Evolutionary conservation across 371 early-diverging fungal genomes (phyloP), one percentile per base, ranked within the genome.

Genomic region (Mucor circinelloides): DNA sequence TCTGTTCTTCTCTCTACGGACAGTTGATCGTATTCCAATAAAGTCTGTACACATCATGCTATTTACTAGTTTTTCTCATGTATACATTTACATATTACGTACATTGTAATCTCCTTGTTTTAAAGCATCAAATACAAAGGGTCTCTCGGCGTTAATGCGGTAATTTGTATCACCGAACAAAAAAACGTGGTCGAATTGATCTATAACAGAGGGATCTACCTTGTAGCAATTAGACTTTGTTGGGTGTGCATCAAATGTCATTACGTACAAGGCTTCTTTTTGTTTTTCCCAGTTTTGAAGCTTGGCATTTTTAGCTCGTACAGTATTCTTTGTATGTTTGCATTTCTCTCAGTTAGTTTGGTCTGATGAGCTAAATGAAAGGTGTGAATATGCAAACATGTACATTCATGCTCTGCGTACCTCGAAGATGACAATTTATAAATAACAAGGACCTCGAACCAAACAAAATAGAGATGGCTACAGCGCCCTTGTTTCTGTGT

Each of bases 81-180:
- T 25, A 50, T 25, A 40, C 25, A 42, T 2, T 25, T 38, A 30
- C 12, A n/a, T 10, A 46, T 52, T 21, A 46, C 34, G 52, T 77
- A 84, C 87, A 71, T 77, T 77, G 27, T 78, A 73, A 60, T 87
- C 83, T 7, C 78, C 77, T 28, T 70, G 76, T 27, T 71, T 60
- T 1, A 92, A 58, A 13, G 84, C 73, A 13, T 76, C 72, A 15
- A 91, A 81, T 0, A 89, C 92, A 62, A 80, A 66, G 4, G 75
- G 64, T 25, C 92, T 64, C 0, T 84, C 74, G 42, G 87, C 81
- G 60, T 89, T 81, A 12, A 92, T 83, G 7, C 94, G 87, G 73
- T 93, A 93, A 70, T 94, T 93, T 58, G 93, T 78, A 70, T 94
- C 94, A 28, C 94, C 94, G 64, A 91, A 86, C 76, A 90, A 84